A percentile compares a stretch with the other conserved stretches of the same genome.
phyloP scores from a whole-genome alignment of 495 filamentous ascomycete species.

The Penicillium flavigenum region DNA sequence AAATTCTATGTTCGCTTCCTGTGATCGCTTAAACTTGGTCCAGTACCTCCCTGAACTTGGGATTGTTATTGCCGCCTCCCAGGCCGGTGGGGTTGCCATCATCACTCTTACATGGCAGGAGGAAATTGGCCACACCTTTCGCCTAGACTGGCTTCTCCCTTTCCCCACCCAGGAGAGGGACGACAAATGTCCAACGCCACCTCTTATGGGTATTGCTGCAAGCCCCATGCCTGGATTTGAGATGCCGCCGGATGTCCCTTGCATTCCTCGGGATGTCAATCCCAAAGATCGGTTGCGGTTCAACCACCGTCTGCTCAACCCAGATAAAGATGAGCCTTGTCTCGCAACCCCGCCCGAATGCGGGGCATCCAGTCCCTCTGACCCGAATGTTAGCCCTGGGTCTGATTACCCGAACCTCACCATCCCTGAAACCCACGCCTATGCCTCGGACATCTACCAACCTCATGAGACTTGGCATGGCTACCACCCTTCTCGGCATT shows the following conservation, averaged over 20 bases:
- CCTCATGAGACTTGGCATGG: conserved; percentile 44
- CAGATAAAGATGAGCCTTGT: conserved; percentile 16
- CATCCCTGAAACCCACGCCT: conserved; percentile 42
- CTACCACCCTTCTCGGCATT: conserved; percentile 48
- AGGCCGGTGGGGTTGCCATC: conserved; percentile 72
- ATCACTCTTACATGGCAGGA: conserved; percentile 62
- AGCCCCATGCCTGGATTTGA: conserved; percentile 63
- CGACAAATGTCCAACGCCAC: conserved; percentile 40
- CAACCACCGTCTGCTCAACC: conserved; percentile 32
- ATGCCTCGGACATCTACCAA: conserved; percentile 36
- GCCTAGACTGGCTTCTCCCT: conserved; percentile 59
- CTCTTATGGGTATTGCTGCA: conserved; percentile 56
- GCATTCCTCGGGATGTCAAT: conserved; percentile 31
- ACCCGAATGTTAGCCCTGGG: background rate
- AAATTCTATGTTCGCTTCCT: conserved; percentile 39
- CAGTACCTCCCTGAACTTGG: conserved; percentile 75
- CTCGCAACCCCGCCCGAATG: background rate
- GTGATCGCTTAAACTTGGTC: conserved; percentile 75
- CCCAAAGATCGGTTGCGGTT: conserved; percentile 34
- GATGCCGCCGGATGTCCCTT: conserved; percentile 38
- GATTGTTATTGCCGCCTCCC: conserved; percentile 69
- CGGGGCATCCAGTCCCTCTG: background rate
- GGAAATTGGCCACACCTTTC: conserved; percentile 42
- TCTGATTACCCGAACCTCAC: conserved; percentile 15
- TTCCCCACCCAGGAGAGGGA: conserved; percentile 46